Conservation (phyloP, 2,329 filamentous ascomycete genomes). For the Fusarium goolgardi region DNA sequence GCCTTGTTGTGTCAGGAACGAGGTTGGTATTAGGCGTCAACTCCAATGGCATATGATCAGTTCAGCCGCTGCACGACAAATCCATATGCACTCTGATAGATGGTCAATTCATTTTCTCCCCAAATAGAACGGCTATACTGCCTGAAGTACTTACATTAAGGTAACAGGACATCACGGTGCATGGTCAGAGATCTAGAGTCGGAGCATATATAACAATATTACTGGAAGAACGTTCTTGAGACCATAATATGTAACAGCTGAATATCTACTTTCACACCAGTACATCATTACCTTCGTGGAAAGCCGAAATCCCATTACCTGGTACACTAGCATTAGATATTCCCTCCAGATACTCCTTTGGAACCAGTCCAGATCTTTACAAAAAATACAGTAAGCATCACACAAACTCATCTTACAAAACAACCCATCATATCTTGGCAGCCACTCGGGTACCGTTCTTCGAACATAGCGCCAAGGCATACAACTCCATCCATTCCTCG, state of each 20-base stretch:
- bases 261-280: background rate
- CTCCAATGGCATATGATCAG: background rate
- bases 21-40: background rate
- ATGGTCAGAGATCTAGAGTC: rapidly evolving
- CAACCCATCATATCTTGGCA: slow-evolving; percentile 18
- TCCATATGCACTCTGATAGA: background rate
- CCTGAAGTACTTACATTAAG: rapidly evolving
- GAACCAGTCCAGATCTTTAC: background rate
- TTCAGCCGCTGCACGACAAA: background rate
- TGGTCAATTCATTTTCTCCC: background rate
- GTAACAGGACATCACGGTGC: background rate
- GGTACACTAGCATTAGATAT: background rate
- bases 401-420: background rate
- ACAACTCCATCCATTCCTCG: slow-evolving; percentile 50
- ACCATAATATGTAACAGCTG: background rate
- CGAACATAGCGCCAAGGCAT: slow-evolving; percentile 52
- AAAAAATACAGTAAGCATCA: background rate
- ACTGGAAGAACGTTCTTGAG: background rate
- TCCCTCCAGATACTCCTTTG: background rate
- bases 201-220: background rate
- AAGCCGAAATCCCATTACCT: background rate
- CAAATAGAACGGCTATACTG: background rate
- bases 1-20: background rate
- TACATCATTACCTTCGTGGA: background rate
- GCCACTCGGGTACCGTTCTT: slow-evolving; percentile 48